Percentiles rank a stretch among this genome's conserved stretches.
These are phyloP conservation scores for Calonectria pseudoreteaudii DNA, from an alignment of 2,329 filamentous ascomycete species.

Conservation along the genomic window DNA sequence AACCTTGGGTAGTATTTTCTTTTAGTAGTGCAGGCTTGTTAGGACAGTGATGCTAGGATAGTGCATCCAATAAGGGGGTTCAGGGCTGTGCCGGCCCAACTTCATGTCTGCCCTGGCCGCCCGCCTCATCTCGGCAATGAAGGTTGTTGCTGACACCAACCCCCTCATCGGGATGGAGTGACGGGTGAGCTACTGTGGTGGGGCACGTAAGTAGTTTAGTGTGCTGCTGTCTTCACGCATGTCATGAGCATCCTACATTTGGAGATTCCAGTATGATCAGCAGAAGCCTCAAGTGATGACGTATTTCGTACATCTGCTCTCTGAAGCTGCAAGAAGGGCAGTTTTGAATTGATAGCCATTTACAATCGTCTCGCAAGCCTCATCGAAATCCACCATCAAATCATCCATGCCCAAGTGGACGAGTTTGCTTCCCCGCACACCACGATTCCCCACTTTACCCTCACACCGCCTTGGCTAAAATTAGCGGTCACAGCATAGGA, in stretches of 20 bases:
- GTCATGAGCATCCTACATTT: not conserved
- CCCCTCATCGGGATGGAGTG: not conserved
- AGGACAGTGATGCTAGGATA: not conserved
- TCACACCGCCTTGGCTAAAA: not conserved
- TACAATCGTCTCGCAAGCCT: not conserved
- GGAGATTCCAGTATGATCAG: not conserved
- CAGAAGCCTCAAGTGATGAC: not conserved
- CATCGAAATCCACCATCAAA: not conserved
- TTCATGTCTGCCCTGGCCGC: not conserved
- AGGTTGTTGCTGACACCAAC: not conserved
- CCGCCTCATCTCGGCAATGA: not conserved
- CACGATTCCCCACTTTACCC: not conserved
- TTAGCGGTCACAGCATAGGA: not conserved
- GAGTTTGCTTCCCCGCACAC: not conserved
- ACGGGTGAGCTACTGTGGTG: not conserved
- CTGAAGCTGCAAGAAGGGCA: not conserved
- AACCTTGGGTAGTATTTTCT: not conserved
- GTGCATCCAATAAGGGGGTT: not conserved
- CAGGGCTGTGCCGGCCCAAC: not conserved
- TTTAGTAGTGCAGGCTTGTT: not conserved
- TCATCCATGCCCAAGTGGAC: slow-evolving; percentile 2
- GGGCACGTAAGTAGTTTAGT: not conserved
- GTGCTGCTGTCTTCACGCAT: not conserved
- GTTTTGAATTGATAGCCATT: not conserved
- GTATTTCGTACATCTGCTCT: not conserved